Base-by-base conservation (phyloP, 1,139 yeast species). In the Zygosaccharomyces sapae region DNA sequence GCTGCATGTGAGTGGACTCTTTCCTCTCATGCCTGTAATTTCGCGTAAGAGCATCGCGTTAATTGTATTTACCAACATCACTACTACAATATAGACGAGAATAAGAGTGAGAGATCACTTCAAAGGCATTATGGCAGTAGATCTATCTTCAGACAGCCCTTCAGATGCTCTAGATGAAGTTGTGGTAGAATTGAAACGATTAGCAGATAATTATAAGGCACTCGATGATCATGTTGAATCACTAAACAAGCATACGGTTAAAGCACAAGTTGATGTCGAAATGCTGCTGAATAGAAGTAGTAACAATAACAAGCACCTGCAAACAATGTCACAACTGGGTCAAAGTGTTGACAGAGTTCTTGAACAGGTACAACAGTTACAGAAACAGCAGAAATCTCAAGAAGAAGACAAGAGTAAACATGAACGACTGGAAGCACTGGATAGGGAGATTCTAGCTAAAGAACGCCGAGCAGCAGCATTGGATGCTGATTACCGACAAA, bases 301-400 rank as follows among this genome's bases (percentile, higher is more conserved):
- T n/a, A 73, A 72, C 52, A 72, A 73, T 57, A 75, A 73, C 33
- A 57, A 63, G 6, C 74, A 72, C 20, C 61, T 73, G 46, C 62
- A 63, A 31, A 60, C 62, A 44, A 56, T 70, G 41, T 58, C 68
- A 30, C 63, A 49, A 27, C 46, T 52, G 16, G 56, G 30, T 40
- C 50, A 38, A 56, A 61, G 50, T 25, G 47, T 49, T 2, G 40
- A 44, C 29, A 43, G 44, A 31, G 42, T 47, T 19, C 47, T 45
- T 16, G 38, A 37, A n/a, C 30, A 33, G 24, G 25, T 47, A 29
- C 37, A 49, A 38, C 39, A 33, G 13, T 30, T 45, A 16, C 46
- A n/a, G 20, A 20, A 29, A 4, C 27, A 19, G 25, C 30, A 27
- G 33, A 18, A 33, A 40, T 30, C 48, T 47, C 33, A 16, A 42